Evolutionary conservation across 257 asterid species (phyloP).

Genomic region (Solanum peruvianum): DNA sequence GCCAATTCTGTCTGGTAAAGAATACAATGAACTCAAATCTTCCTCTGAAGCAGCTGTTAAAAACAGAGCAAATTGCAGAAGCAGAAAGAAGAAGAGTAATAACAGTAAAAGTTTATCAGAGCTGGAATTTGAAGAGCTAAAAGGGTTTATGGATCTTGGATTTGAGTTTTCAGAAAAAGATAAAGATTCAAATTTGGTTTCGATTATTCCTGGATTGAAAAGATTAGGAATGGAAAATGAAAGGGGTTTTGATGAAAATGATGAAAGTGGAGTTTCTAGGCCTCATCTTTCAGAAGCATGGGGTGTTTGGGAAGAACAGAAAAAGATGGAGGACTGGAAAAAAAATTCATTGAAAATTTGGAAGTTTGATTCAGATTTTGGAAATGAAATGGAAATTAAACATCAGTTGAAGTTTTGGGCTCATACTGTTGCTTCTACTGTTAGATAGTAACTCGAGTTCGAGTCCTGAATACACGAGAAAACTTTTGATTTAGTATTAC

Average conservation of each 20-base stretch:
- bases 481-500: accelerated
- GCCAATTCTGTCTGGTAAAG: constrained; percentile 58
- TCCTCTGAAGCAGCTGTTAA: not conserved
- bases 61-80: not conserved
- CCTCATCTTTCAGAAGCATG: constrained; percentile 54
- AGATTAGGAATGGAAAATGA: constrained; percentile 20
- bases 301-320: constrained; percentile 17
- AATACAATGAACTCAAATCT: constrained; percentile 6
- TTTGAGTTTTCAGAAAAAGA: constrained; percentile 57
- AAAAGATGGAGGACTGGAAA: not conserved
- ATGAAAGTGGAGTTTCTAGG: constrained; percentile 12
- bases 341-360: constrained; percentile 18
- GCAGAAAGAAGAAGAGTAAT: not conserved
- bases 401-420: constrained; percentile 68
- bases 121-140: constrained; percentile 59
- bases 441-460: constrained; percentile 3
- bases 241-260: not conserved
- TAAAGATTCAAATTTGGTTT: constrained; percentile 32
- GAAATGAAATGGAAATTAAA: constrained; percentile 50
- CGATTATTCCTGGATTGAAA: constrained; percentile 56
- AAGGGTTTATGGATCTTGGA: constrained; percentile 84
- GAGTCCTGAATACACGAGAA: no score
- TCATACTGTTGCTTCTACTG: constrained; percentile 63
- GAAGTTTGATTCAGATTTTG: constrained; percentile 31
- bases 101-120: constrained; percentile 48